Conservation (phyloP, 2,329 filamentous ascomycete species). For the Moelleriella libera region DNA sequence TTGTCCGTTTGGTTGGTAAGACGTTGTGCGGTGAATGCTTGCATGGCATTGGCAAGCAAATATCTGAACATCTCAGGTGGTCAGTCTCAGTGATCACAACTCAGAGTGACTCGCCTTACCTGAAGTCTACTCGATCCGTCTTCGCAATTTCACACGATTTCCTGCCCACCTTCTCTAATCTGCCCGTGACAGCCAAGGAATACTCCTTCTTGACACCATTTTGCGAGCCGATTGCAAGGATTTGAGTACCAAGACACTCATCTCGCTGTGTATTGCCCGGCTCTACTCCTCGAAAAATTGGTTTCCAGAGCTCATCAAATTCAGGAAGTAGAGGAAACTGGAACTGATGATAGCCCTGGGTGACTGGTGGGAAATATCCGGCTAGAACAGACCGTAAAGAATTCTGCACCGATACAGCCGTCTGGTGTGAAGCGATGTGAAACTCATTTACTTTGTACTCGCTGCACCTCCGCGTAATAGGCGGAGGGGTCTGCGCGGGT, state of each 20-base stretch:
- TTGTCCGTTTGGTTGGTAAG: conserved; percentile 36
- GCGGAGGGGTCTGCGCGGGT: conserved; percentile 27
- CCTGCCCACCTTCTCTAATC: conserved; percentile 39
- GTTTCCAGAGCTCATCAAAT: conserved; percentile 36
- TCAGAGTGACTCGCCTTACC: conserved; percentile 22
- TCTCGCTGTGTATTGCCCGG: conserved; percentile 12
- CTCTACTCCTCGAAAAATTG: conserved; percentile 29
- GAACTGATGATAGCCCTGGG: conserved; percentile 31
- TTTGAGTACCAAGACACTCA: conserved; percentile 34
- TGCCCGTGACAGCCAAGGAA: conserved; percentile 30
- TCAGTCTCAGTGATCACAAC: background rate
- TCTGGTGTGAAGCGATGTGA: conserved; percentile 23
- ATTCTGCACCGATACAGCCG: conserved; percentile 42
- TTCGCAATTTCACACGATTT: conserved; percentile 33
- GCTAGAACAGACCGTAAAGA: conserved; percentile 38
- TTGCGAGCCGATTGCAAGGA: conserved; percentile 46
- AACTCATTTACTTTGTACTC: conserved; percentile 32
- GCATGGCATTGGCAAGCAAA: conserved; percentile 46
- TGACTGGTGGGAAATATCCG: conserved; percentile 32
- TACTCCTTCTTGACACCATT: conserved; percentile 36
- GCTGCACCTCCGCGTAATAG: conserved; percentile 10
- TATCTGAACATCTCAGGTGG: conserved; percentile 25
- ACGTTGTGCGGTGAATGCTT: conserved; percentile 37
- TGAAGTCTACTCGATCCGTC: conserved; percentile 43
- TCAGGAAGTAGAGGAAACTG: conserved; percentile 33